Percentiles rank a stretch among this genome's conserved stretches.
Evolutionary conservation across 108 stramenopile genomes (phyloP).

Genomic region (Cyclotella cryptica): DNA sequence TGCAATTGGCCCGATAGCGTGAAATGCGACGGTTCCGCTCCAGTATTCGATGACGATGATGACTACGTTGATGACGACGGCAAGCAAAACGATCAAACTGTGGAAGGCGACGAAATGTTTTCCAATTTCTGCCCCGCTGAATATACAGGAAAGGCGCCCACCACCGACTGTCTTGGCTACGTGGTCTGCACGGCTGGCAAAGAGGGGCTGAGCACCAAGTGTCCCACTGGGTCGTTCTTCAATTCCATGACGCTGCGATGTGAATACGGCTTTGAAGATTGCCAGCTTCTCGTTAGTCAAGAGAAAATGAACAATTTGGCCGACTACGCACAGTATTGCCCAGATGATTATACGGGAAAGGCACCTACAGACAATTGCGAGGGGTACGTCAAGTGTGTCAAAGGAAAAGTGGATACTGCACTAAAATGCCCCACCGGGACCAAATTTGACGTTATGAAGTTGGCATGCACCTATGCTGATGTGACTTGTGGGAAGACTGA

Average conservation of each 20-base stretch:
- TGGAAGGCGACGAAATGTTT: not conserved
- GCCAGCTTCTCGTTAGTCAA: not conserved
- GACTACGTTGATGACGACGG: not conserved
- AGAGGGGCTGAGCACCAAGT: slow-evolving; percentile 17
- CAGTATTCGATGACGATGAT: not conserved
- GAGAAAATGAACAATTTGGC: not conserved
- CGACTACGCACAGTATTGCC: slow-evolving; percentile 4
- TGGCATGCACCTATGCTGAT: slow-evolving; percentile 8
- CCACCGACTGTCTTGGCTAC: slow-evolving; percentile 22
- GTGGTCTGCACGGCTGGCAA: slow-evolving; percentile 15
- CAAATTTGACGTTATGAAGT: slow-evolving; percentile 30
- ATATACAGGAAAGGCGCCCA: slow-evolving; percentile 19
- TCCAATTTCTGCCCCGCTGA: slow-evolving; percentile 5
- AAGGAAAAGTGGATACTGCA: not conserved
- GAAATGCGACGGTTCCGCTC: not conserved
- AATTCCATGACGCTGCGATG: slow-evolving; percentile 17
- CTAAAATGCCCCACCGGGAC: slow-evolving; percentile 8
- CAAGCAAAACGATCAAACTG: not conserved
- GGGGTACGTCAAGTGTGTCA: slow-evolving; percentile 21
- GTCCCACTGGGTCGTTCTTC: slow-evolving; percentile 12
- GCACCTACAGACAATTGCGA: slow-evolving; percentile 16
- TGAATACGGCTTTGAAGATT: slow-evolving; percentile 1
- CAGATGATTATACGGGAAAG: slow-evolving; percentile 13
- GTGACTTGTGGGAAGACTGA: not conserved
- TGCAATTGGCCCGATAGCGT: slow-evolving; percentile 37